Percentiles rank a stretch among this genome's conserved stretches.
Conservation (phyloP, 345 rosid species). For the Rhizophora mangle region DNA sequence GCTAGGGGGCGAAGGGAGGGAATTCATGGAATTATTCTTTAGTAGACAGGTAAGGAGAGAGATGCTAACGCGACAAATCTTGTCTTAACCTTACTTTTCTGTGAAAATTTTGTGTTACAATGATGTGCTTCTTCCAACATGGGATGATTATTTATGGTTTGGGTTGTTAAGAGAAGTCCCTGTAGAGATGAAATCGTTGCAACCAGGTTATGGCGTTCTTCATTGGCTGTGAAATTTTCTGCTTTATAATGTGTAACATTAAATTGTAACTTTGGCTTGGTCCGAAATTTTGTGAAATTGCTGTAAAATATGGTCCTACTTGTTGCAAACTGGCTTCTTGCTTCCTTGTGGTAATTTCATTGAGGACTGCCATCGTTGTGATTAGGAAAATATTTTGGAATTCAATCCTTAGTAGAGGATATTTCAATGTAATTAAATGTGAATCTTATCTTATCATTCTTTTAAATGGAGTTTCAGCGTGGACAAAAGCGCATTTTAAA, state of each 20-base stretch:
- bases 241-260: background rate
- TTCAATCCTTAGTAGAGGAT: too few relatives aligned
- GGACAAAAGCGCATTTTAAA: too few relatives aligned
- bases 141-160: background rate
- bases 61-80: background rate
- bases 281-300: constrained; percentile 19
- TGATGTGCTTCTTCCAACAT: background rate
- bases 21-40: background rate
- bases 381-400: too few relatives aligned
- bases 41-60: constrained; percentile 1
- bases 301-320: background rate
- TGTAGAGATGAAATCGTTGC: background rate
- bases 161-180: background rate
- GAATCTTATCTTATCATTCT: too few relatives aligned
- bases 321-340: background rate
- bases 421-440: too few relatives aligned
- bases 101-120: background rate
- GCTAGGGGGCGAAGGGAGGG: constrained; percentile 6
- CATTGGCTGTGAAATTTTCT: background rate
- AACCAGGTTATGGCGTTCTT: background rate
- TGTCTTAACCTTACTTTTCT: background rate
- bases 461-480: too few relatives aligned
- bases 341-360: background rate
- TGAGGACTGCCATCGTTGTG: background rate
- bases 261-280: background rate